These are phyloP conservation scores for Paxillus involutus DNA, from an alignment of 768 basidiomycete genomes.

Conservation along the genomic window DNA sequence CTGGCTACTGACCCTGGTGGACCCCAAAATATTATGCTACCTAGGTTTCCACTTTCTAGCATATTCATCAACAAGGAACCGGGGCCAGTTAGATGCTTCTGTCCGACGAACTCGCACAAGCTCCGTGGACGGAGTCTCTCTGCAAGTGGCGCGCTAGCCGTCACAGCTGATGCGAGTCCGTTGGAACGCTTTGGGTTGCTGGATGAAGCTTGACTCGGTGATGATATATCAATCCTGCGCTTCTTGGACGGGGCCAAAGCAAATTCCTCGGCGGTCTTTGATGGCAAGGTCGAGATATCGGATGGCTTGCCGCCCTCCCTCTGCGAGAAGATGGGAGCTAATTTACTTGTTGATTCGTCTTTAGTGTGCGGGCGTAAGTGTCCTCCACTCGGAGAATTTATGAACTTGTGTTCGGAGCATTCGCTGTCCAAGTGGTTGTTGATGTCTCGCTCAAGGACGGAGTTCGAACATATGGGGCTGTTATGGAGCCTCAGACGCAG, in stretches of 20 bases:
- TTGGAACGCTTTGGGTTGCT: constrained; percentile 20
- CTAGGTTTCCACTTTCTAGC: constrained; percentile 49
- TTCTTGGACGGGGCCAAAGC: constrained; percentile 28
- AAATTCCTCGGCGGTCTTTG: constrained; percentile 10
- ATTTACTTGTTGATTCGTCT: constrained; percentile 20
- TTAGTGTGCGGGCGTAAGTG: constrained; percentile 3
- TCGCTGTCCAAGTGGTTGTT: constrained; percentile 53
- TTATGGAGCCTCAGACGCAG: background rate
- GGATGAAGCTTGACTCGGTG: constrained; percentile 9
- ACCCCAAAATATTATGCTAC: constrained; percentile 73
- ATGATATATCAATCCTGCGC: constrained; percentile 22
- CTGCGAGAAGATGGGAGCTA: constrained; percentile 45
- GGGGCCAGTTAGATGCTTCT: constrained; percentile 57
- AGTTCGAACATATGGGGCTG: constrained; percentile 50
- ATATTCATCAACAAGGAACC: constrained; percentile 56
- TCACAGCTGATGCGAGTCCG: constrained; percentile 21
- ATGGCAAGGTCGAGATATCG: constrained; percentile 1
- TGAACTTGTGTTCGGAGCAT: constrained; percentile 31
- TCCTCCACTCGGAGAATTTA: constrained; percentile 2
- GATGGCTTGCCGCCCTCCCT: constrained; percentile 12
- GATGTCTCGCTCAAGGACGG: constrained; percentile 42
- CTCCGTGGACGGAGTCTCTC: constrained; percentile 67
- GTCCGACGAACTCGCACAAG: constrained; percentile 72
- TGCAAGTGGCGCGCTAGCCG: constrained; percentile 56
- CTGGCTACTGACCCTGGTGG: constrained; percentile 57